Percentiles rank a stretch among this genome's conserved stretches.
Evolutionary conservation across 352 stramenopile species (phyloP).

Genomic region (Elongisporangium prolatum): DNA sequence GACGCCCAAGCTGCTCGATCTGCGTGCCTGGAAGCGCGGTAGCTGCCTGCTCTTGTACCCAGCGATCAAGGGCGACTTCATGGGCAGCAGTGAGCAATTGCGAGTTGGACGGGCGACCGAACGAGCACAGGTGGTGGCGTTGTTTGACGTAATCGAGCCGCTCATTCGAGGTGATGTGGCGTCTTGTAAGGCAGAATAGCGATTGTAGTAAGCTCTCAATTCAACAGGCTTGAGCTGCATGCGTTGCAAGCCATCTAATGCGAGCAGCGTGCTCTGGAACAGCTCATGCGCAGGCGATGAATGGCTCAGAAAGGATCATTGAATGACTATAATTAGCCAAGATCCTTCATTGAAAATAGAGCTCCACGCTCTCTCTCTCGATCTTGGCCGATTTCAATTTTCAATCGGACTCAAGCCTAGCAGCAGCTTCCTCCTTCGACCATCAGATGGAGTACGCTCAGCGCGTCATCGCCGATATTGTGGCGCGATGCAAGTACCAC

Average conservation of each 20-base stretch:
- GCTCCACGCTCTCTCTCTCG: no score
- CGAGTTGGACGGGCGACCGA: neutral
- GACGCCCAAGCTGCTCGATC: neutral
- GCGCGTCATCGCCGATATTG: constrained; percentile 64
- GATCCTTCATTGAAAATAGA: no score
- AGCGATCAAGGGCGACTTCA: neutral
- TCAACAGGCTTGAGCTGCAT: no score
- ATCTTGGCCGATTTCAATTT: neutral
- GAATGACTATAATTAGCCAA: no score
- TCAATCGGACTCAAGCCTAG: no score
- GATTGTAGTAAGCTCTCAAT: neutral
- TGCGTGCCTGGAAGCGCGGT: neutral
- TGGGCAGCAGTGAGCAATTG: neutral
- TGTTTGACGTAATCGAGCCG: neutral
- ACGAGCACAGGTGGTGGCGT: neutral
- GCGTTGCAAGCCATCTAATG: no score
- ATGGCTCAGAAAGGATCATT: no score
- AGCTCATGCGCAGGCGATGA: no score
- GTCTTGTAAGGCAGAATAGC: neutral
- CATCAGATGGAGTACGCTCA: constrained; percentile 72
- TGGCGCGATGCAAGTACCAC: constrained; percentile 65
- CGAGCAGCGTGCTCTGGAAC: no score
- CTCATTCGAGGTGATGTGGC: neutral
- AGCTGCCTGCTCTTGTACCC: neutral
- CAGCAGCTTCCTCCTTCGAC: no score